phyloP scores from a whole-genome alignment of 2,329 filamentous ascomycete species.

The Fusarium lateritium region DNA sequence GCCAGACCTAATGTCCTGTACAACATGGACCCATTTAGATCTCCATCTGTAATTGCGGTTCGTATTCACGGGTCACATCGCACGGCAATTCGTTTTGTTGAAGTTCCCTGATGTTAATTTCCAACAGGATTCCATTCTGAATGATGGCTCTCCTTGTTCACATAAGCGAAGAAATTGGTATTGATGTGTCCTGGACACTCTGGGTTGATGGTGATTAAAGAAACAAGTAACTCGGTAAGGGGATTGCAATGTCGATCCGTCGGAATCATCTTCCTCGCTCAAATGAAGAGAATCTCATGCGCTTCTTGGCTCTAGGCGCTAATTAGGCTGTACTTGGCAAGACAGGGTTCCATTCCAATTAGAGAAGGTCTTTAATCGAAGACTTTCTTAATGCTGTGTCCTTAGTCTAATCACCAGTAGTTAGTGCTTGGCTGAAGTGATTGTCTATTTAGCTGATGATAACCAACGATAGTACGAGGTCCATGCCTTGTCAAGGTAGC shows the following conservation, averaged over 20 bases:
- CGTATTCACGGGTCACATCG: constrained; percentile 36
- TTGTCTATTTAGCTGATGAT: constrained; percentile 13
- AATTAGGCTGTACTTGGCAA: constrained; percentile 25
- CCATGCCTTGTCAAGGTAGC: not conserved
- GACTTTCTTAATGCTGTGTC: not conserved
- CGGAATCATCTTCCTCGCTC: constrained; percentile 32
- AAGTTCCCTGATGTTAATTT: constrained; percentile 17
- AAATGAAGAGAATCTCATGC: constrained; percentile 40
- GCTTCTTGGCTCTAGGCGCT: constrained; percentile 37
- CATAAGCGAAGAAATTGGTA: too few relatives aligned
- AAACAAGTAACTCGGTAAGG: constrained; percentile 12
- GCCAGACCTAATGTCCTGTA: constrained; percentile 20
- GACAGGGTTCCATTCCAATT: constrained; percentile 31
- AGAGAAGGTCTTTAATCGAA: constrained; percentile 27
- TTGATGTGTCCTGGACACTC: not conserved
- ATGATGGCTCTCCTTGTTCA: not conserved
- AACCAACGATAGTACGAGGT: not conserved
- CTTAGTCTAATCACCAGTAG: constrained; percentile 13
- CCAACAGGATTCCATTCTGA: not conserved
- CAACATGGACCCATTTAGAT: constrained; percentile 27
- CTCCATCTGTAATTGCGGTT: constrained; percentile 35
- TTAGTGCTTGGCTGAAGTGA: constrained; percentile 1
- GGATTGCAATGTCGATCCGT: constrained; percentile 44
- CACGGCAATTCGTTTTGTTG: constrained; percentile 12
- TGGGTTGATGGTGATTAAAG: not conserved